Base-by-base conservation (phyloP, 306 rosid genomes). In the Cercis canadensis region DNA sequence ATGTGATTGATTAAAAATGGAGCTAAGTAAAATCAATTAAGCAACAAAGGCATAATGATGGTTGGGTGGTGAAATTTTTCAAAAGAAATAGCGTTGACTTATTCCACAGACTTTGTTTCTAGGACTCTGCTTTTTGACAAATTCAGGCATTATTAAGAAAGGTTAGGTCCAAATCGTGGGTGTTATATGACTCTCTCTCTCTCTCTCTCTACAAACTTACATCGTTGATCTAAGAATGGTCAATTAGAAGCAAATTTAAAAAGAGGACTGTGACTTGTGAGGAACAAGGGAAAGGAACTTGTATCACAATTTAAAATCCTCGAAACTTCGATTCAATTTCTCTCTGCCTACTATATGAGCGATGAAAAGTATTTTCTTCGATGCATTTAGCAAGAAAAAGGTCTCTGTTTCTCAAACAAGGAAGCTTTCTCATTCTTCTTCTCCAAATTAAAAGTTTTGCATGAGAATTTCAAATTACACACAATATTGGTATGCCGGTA, bases 41-140 rank as follows among this genome's bases (percentile, higher is more conserved):
- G 61, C 61, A 73, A 16, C 19, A 29, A 6, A 15, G 29, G 49
- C 46, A 29, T 33, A 44, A 29, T n/a, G 39, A 34, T 66, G 50
- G 43, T 61, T 56, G 58, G 32, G 36, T 10, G 49, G 56, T 53
- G 52, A 69, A 82, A 54, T 37, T 34, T 45, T 11, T 12, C 57
- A 50, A 57, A 59, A 76, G 19, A 52, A 57, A 21, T 39, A 46
- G 50, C 16, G 59, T 51, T 29, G 67, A 45, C 74, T 62, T 11
- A 59, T 68, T 77, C 46, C 36, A 24, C 47, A 11, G 21, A 32
- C 67, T 63, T 70, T 68, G 57, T 36, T 58, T 71, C 36, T 7
- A 37, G 63, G 80, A 78, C 67, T 34, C 31, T 36, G 68, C 75
- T 58, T 69, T n/a, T 78, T 78, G 83, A 78, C 53, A 44, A 64